Base-by-base conservation (phyloP, 2,329 filamentous ascomycete genomes). In the Colletotrichum eremochloae region DNA sequence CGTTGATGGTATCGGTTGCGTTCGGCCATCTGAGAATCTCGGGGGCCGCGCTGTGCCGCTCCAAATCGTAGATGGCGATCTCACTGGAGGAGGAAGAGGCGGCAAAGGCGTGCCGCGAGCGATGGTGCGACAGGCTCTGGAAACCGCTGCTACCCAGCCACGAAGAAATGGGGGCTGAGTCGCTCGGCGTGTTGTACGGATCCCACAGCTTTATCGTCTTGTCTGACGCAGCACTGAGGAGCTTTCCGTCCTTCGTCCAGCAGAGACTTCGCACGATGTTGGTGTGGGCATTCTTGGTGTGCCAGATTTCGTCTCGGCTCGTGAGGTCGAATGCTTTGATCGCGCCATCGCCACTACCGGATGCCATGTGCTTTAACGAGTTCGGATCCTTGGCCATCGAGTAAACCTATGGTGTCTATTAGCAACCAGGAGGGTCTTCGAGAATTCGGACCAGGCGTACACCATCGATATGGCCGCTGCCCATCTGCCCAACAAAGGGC, bases 241-340 rank as follows among this genome's bases (percentile, higher is more conserved):
- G 86, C 80, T 95, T 96, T 79, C 92, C 89, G 77, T 97, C 94
- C 56, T 90, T 88, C 3, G 95, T 97, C 93, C 96, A 99, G 76
- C 92, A 93, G 80, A 98, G 87, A 18, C 93, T 93, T 85, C 97
- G 97, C 76, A 98, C 94, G 56, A 98, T 92, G 76, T 97, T 97
- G 77, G 97, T 94, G 80, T 99, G 97, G 33, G 95, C 96, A 74
- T 93, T 90, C 71, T 68, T 74, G 3, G 89, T 88, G 77, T 93
- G 88, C 92, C 93, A 96, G 60, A 92, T 87, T 79, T 96, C 92
- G 38, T 93, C 90, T 68, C 90, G 86, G 74, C 87, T 92, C 12
- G 91, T 88, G 77, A 96, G 81, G 63, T 75, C 74, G 48, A 74
- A 75, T 2, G 70, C 69, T 83, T 99, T 99, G 70, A 99, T 90